Base-by-base conservation (phyloP, 495 filamentous ascomycete species). In the Neurospora sp. region DNA sequence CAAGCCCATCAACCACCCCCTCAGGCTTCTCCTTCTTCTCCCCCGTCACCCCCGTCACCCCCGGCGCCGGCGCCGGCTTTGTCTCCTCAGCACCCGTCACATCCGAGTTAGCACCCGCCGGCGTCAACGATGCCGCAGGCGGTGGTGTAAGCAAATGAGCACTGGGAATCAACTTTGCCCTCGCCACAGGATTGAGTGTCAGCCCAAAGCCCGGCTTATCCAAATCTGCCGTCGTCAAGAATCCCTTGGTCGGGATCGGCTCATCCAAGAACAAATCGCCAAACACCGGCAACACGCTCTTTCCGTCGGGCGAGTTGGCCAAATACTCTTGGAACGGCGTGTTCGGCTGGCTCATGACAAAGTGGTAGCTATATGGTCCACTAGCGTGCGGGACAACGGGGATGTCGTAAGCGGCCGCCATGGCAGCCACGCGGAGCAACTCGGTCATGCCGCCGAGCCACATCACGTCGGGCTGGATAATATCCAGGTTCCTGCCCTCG, bases 381-480 rank as follows among this genome's bases (percentile, higher is more conserved):
- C 91, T 94, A 8, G 94, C 94, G 78, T 97, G 94, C 22, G 94
- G 94, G n/a, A 97, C 93, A 4, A 97, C 93, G 38, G 93, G 93
- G 45, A 97, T 90, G 78, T 97, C 94, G 81, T 97, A 97, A 3
- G 94, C 94, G 6, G 93, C 89, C 18, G 94, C 94, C 86, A 94
- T 90, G 22, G 93, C 92, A 12, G 94, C 89, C 71, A 97, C 89
- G 81, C 93, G 94, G 75, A 97, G 91, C 65, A 97, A 86, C 81
- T 97, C 94, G 2, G 94, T 97, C 86, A 97, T 81, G 73, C 94
- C 94, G 69, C 94, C 94, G 12, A 97, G 87, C 94, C 94, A 97
- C 94, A 97, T 97, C 65, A 97, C 93, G 77, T 97, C 94, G 8
- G 94, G 94, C 80, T 97, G 94, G 77, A 97, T 88, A 80, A 97